A percentile compares a stretch with the other conserved stretches of the same genome.
Conservation (phyloP, 768 basidiomycete genomes). For the Macrolepiota dolichaula region DNA sequence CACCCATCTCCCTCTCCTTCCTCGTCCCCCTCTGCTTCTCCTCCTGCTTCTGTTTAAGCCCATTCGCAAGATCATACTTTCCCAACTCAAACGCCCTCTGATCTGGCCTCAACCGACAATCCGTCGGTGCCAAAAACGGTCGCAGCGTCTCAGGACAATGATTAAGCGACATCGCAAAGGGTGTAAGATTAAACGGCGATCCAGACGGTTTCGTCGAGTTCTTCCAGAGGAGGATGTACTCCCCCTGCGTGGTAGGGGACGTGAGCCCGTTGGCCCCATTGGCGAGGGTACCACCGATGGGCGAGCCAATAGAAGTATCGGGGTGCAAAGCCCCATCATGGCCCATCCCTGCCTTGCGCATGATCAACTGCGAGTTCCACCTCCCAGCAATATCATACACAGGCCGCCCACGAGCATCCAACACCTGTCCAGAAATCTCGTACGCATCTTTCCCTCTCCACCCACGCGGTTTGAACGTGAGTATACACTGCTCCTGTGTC, state of each 20-base stretch:
- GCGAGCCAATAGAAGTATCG: slow-evolving; percentile 55
- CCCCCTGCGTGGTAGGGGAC: slow-evolving; percentile 23
- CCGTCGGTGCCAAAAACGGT: slow-evolving; percentile 80
- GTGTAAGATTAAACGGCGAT: slow-evolving; percentile 93
- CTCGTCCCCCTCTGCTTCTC: slow-evolving; percentile 78
- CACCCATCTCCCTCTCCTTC: slow-evolving; percentile 71
- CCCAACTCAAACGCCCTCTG: slow-evolving; percentile 94
- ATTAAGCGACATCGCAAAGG: slow-evolving; percentile 90
- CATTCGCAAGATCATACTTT: slow-evolving; percentile 79
- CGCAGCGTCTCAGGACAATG: slow-evolving; percentile 72
- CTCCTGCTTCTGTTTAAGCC: slow-evolving; percentile 76
- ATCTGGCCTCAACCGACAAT: slow-evolving; percentile 90
- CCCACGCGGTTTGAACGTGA: slow-evolving; percentile 95
- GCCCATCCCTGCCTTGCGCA: slow-evolving; percentile 59
- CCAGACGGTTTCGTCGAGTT: slow-evolving; percentile 78
- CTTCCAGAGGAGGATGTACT: slow-evolving; percentile 87
- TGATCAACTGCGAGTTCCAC: slow-evolving; percentile 94
- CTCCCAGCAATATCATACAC: slow-evolving; percentile 90
- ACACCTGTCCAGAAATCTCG: slow-evolving; percentile 87
- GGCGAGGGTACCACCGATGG: slow-evolving; percentile 38
- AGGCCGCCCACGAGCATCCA: slow-evolving; percentile 58
- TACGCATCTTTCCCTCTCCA: slow-evolving; percentile 92
- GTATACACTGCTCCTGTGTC: slow-evolving; percentile 79
- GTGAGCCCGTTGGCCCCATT: slow-evolving; percentile 16
- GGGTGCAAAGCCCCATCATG: slow-evolving; percentile 60